Evolutionary conservation across 345 rosid species (phyloP).

Genomic region (Acer negundo): DNA sequence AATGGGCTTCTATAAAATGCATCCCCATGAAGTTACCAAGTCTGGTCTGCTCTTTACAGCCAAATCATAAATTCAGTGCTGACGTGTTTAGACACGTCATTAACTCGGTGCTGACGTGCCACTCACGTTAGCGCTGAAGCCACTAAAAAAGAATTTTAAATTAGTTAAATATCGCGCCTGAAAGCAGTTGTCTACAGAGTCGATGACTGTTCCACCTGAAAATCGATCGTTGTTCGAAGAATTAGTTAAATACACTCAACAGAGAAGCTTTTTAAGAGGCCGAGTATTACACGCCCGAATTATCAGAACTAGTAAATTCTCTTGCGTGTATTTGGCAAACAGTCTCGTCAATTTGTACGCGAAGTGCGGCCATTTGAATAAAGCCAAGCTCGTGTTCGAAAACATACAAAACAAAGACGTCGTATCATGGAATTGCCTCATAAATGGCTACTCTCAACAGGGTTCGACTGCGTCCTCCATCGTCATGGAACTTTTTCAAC

Average conservation of each 20-base stretch:
- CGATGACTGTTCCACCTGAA: constrained; percentile 40
- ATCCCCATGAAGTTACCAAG: no score
- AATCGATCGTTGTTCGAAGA: constrained; percentile 41
- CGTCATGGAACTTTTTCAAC: constrained; percentile 58
- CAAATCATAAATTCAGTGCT: no score
- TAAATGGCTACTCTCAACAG: constrained; percentile 67
- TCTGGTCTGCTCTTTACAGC: no score
- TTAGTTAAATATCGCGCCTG: background rate
- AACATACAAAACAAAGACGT: constrained; percentile 53
- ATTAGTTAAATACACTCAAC: constrained; percentile 48
- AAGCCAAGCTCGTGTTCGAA: constrained; percentile 61
- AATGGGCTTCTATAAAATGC: no score
- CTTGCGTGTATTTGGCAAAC: constrained; percentile 54
- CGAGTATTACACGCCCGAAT: constrained; percentile 64
- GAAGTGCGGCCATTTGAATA: constrained; percentile 53
- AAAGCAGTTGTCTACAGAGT: background rate
- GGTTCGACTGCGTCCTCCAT: constrained; percentile 41
- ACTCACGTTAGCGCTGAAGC: no score
- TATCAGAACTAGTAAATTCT: constrained; percentile 35
- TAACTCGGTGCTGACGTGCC: no score
- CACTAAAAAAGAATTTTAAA: no score
- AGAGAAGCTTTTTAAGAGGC: constrained; percentile 50
- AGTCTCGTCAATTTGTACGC: constrained; percentile 72
- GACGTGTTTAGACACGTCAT: no score
- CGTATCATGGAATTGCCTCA: constrained; percentile 83